Conservation (phyloP, 2,329 filamentous ascomycete species). For the Elsinoe arachidis region DNA sequence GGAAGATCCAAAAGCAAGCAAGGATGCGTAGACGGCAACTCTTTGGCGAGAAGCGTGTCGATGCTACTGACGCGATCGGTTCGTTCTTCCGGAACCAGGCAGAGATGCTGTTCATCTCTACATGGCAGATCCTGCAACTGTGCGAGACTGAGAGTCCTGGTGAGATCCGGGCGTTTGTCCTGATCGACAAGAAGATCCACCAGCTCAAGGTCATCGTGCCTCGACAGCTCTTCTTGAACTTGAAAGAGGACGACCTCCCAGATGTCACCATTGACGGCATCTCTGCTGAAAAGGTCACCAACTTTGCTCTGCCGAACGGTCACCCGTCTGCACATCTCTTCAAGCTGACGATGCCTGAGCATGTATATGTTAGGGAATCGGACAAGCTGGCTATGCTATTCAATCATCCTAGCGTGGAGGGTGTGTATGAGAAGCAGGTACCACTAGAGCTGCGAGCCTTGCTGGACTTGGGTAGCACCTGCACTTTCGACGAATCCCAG, state of each 20-base stretch:
- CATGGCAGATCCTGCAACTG: conserved; percentile 90
- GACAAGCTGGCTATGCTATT: conserved; percentile 77
- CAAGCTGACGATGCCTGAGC: conserved; percentile 82
- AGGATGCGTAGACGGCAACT: conserved; percentile 76
- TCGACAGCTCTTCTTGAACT: conserved; percentile 80
- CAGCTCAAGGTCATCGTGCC: conserved; percentile 80
- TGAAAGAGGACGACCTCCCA: conserved; percentile 79
- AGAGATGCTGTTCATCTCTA: conserved; percentile 79
- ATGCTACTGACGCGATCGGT: conserved; percentile 53
- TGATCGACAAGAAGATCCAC: conserved; percentile 91
- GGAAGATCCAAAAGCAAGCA: conserved; percentile 94
- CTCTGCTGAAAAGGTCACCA: conserved; percentile 85
- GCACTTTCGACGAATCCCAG: conserved; percentile 86
- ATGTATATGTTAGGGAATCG: conserved; percentile 74
- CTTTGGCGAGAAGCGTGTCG: conserved; percentile 72
- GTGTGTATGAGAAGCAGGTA: conserved; percentile 91
- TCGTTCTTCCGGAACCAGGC: conserved; percentile 84
- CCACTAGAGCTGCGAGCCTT: conserved; percentile 80
- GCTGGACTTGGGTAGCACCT: conserved; percentile 79
- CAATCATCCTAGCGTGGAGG: conserved; percentile 89
- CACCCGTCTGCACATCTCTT: conserved; percentile 91
- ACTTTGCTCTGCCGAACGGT: conserved; percentile 86
- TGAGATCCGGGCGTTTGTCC: conserved; percentile 76
- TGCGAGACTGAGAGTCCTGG: conserved; percentile 75
- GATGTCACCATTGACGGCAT: conserved; percentile 81